Base-by-base conservation (phyloP, 2,329 filamentous ascomycete genomes). In the Ophiostoma ips region DNA sequence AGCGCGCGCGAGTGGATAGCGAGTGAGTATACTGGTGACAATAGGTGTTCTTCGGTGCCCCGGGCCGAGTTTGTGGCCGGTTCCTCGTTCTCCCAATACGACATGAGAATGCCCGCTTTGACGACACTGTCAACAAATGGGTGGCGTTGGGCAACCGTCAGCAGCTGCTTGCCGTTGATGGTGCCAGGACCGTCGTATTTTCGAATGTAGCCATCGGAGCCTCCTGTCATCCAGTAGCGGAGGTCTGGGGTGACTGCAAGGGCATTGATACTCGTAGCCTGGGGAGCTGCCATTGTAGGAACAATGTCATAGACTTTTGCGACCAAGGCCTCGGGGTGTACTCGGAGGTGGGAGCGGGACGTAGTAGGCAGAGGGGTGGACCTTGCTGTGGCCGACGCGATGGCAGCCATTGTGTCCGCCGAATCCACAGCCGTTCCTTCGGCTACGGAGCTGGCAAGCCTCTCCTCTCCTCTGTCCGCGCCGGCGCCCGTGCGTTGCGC, bases 81-180 rank as follows among this genome's bases (percentile, higher is more conserved):
- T 62, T 98, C 90, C 63, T 95, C 89, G 60, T 96, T 98, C 64
- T 95, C 92, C 92, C 92, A 98, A 64, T 98, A 98, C 48, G 86
- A 94, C 76, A 95, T 82, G 46, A 96, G 69, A 6, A 95, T 86
- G 1, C 89, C 92, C 2, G 90, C 89, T 66, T 98, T 98, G 50
- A 87, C 87, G 40, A 98, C 92, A 59, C 87, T 95, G 63, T 98
- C 92, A 37, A 98, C 92, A 60, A 96, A 98, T 0, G 92, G 92
- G 62, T 98, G 92, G 46, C 86, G 76, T 68, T 98, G 92, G 31
- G 92, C 92, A 6, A 98, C 92, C 0, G 92, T 98, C 59, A 98
- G 71, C 53, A 90, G 81, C 33, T 92, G 78, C 67, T 95, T 95
- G 56, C 88, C 88, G 62, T 98, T 98, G 57, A 94, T 89, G 5